phyloP scores from a whole-genome alignment of 768 basidiomycete genomes.

The Saitozyma podzolica region DNA sequence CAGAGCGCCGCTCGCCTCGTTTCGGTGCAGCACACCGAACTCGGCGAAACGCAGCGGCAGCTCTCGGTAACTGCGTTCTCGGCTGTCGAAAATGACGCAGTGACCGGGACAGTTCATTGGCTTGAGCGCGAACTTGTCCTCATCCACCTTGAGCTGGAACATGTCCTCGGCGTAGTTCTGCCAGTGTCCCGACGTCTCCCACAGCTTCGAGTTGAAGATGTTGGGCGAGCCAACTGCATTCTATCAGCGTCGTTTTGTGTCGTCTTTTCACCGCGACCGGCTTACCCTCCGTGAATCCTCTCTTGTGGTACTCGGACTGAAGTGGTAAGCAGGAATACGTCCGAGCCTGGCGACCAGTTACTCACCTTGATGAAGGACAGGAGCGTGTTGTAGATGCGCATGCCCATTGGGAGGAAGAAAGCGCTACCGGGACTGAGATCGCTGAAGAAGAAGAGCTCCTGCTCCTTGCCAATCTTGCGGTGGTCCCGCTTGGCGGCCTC shows the following conservation, averaged over 20 bases:
- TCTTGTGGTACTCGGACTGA: constrained; percentile 87
- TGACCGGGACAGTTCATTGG: constrained; percentile 99
- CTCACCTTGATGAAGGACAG: constrained; percentile 85
- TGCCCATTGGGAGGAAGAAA: constrained; percentile 97
- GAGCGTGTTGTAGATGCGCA: constrained; percentile 92
- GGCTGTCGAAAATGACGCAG: constrained; percentile 89
- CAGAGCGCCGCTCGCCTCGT: constrained; percentile 91
- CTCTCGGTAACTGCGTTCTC: constrained; percentile 91
- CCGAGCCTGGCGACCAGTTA: constrained; percentile 10
- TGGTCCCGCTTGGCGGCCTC: constrained; percentile 99
- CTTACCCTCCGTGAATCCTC: constrained; percentile 89
- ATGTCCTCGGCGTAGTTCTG: constrained; percentile 97
- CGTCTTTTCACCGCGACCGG: not conserved
- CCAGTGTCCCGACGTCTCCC: constrained; percentile 99
- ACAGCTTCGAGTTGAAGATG: constrained; percentile 93
- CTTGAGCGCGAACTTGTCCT: constrained; percentile 92
- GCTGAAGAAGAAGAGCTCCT: constrained; percentile 98
- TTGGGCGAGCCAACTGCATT: constrained; percentile 88
- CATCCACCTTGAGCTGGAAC: constrained; percentile 92
- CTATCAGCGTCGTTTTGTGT: not conserved
- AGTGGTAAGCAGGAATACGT: constrained; percentile 4
- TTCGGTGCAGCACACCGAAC: constrained; percentile 94
- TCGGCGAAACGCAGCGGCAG: constrained; percentile 97
- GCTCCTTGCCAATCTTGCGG: constrained; percentile 93
- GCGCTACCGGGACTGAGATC: constrained; percentile 91